Base-by-base conservation (phyloP, 1,284 basidiomycete species). In the Trichosporon coremiiforme region DNA sequence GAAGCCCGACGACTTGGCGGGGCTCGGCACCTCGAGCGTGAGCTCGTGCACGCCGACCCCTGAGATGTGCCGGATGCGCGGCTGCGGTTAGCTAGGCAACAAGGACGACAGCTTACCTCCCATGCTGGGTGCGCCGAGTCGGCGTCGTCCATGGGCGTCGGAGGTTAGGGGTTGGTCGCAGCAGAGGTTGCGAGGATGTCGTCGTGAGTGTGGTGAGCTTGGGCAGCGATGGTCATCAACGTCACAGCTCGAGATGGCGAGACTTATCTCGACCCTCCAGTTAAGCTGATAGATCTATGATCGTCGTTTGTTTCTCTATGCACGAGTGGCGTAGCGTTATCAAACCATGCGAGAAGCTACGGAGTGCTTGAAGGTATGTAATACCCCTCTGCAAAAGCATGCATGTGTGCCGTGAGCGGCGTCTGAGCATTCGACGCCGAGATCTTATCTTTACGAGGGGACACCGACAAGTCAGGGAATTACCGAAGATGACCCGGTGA, bases 11-110 rank as follows among this genome's bases (percentile, higher is more conserved):
- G 55, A 62, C 57, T 62, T 62, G 57, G 57, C 57, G 29, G 57
- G 57, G 31, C 57, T 62, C 17, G 57, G 20, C 57, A 33, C 57
- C 29, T 62, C 57, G 29, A 80, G 73, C 2, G 77, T 80, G 41
- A 82, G 73, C 69, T 82, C 78, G 70, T 79, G 80, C 33, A 82
- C 79, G 20, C 78, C 78, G 35, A 82, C 73, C 3, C 80, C 80
- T 53, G 53, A 47, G 67, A 82, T 78, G 53, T 80, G 75, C 35
- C 80, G 70, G 57, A 82, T 79, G 6, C 78, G 74, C 55, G 76
- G 76, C 76, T 79, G 55, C 4, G 13, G 65, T 71, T 29, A 70
- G 66, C 69, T 33, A 25, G 25, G 10, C 6, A 5, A 6, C 12
- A 12, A 4, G 5, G 25, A 25, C 25, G 25, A 25, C 25, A 35